Evolutionary conservation across 768 basidiomycete genomes (phyloP), one percentile per base, ranked within the genome.

Genomic region (Chalciporus chontae): DNA sequence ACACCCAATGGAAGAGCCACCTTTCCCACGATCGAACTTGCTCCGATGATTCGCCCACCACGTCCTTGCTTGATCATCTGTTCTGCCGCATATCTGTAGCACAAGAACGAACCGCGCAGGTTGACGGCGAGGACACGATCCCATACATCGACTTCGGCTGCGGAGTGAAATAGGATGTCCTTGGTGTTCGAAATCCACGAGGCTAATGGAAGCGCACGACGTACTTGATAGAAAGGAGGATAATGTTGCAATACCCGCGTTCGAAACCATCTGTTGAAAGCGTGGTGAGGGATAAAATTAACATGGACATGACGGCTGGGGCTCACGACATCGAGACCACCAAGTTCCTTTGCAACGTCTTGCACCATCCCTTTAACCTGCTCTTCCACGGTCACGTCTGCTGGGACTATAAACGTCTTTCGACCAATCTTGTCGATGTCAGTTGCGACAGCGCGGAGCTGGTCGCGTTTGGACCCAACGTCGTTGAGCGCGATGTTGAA

Each of bases 11-110:
- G 50, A 1, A 10, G 6, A 8, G 51, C 60, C 2, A 34, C 0
- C 42, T 51, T 59, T 17, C 56, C 59, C 1, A 29, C 36, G 8
- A 50, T 0, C 5, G 61, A 67, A 19, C 55, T 58, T 8, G 65
- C 65, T 1, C 84, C 77, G 23, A 84, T 73, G 51, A 86, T 79
- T 15, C 77, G 70, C 1, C 83, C 80, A 14, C 80, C 76, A 5
- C 64, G 67, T 0, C 76, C 73, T 65, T 79, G 78, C 8, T 58
- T 48, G 8, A 82, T 71, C 85, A 86, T 86, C 56, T 79, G 77
- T 45, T 68, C 69, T 15, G 79, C 83, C 2, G 83, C 85, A 51
- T 83, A 72, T 46, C 84, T 80, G 40, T 84, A 85, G 60, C 80
- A 84, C 52, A 80, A 72, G 67, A 79, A 83, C 2, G 74, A 67